Conservation (phyloP, 176 grass and related monocot species). For the Lolium multiflorum region DNA sequence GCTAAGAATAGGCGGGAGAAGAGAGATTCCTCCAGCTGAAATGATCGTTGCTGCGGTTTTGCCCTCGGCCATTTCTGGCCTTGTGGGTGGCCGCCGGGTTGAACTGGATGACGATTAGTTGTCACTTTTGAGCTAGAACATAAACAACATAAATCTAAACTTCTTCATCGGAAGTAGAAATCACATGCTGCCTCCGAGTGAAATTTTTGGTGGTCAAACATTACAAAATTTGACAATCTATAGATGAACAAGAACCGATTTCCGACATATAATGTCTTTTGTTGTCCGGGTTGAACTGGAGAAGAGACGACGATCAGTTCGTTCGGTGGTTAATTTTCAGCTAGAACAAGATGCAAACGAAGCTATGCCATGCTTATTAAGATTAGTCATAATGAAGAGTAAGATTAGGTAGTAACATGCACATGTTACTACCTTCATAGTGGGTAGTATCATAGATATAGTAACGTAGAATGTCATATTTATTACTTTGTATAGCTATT, state of each 20-base stretch:
- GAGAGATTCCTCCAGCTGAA: not conserved
- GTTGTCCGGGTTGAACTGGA: not conserved
- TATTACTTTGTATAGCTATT: too few relatives aligned
- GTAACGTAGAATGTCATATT: too few relatives aligned
- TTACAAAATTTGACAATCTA: too few relatives aligned
- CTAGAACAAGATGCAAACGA: not conserved
- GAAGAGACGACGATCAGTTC: not conserved
- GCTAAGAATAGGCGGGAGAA: slow-evolving; percentile 67
- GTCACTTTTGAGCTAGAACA: not conserved
- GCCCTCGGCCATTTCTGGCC: not conserved
- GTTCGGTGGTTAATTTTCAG: not conserved
- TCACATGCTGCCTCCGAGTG: too few relatives aligned
- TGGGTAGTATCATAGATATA: too few relatives aligned
- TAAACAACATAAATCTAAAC: not conserved
- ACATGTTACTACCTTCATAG: too few relatives aligned
- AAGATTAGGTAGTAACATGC: too few relatives aligned
- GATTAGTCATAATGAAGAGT: too few relatives aligned
- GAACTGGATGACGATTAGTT: not conserved
- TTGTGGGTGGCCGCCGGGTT: slow-evolving; percentile 14
- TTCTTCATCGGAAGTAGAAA: too few relatives aligned
- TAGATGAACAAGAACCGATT: too few relatives aligned
- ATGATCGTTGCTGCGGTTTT: slow-evolving; percentile 37
- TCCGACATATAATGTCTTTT: too few relatives aligned
- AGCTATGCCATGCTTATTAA: not conserved
- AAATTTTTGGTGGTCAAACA: too few relatives aligned